phyloP scores from a whole-genome alignment of 1,284 basidiomycete genomes.

The Bondarzewia mesenterica region DNA sequence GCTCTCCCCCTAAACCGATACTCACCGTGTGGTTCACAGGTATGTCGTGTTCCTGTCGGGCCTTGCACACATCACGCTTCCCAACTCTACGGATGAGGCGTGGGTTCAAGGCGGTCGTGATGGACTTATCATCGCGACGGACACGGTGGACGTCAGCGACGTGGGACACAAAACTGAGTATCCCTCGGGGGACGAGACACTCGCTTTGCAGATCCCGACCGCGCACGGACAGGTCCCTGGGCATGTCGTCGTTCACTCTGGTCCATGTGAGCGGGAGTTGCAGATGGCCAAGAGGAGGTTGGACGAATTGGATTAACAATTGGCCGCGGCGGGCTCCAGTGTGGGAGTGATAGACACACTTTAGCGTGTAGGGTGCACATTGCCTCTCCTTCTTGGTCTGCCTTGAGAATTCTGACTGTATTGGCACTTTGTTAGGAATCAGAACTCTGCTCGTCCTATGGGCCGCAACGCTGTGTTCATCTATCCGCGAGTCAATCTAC shows the following conservation, averaged over 20 bases:
- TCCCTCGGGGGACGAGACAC: constrained; percentile 11
- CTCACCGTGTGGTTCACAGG: constrained; percentile 3
- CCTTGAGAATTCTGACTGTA: too few relatives aligned
- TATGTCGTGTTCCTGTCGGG: constrained; percentile 18
- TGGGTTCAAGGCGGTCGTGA: constrained; percentile 13
- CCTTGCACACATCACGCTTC: constrained; percentile 16
- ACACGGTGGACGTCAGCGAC: constrained; percentile 9
- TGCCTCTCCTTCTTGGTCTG: too few relatives aligned
- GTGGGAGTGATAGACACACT: background rate
- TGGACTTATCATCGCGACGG: constrained; percentile 16
- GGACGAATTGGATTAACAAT: constrained; percentile 10
- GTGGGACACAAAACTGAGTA: constrained; percentile 13
- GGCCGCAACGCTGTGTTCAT: too few relatives aligned
- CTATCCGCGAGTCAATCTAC: too few relatives aligned
- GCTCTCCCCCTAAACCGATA: background rate
- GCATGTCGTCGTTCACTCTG: constrained; percentile 10
- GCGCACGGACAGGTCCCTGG: constrained; percentile 8
- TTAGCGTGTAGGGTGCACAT: too few relatives aligned
- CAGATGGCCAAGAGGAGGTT: background rate
- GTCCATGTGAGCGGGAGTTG: constrained; percentile 5
- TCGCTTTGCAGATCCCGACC: constrained; percentile 14
- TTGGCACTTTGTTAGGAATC: too few relatives aligned
- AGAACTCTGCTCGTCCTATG: too few relatives aligned
- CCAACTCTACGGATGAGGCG: constrained; percentile 11
- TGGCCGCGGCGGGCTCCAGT: too few relatives aligned